Conservation (phyloP, 2,329 filamentous ascomycete species). For the Cryphonectria naterciae region DNA sequence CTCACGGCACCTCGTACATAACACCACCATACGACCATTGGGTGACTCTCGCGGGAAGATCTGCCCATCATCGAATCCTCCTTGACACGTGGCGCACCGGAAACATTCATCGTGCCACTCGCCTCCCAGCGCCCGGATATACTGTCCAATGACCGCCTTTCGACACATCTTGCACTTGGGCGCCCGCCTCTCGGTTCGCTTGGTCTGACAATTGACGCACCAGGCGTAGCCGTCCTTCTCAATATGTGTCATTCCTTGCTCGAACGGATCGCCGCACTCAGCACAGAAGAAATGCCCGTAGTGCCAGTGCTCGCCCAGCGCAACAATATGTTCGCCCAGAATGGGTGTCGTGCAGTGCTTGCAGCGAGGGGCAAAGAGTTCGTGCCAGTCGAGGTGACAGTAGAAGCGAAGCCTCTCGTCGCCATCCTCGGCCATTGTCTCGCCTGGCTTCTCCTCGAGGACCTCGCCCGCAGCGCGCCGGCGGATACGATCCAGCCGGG, state of each 20-base stretch:
- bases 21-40: conserved; percentile 54
- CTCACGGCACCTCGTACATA: conserved; percentile 65
- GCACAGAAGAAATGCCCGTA: conserved; percentile 98
- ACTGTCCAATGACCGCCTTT: conserved; percentile 83
- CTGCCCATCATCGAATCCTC: conserved; percentile 66
- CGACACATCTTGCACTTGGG: conserved; percentile 88
- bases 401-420: conserved; percentile 82
- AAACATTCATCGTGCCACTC: conserved; percentile 97
- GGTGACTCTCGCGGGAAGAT: conserved; percentile 62
- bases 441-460: conserved; percentile 64
- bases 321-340: conserved; percentile 90
- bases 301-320: conserved; percentile 95
- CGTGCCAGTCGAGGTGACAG: conserved; percentile 98
- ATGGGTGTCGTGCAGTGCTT: conserved; percentile 97
- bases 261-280: conserved; percentile 96
- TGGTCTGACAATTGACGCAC: conserved; percentile 92
- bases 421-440: conserved; percentile 71
- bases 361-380: conserved; percentile 88
- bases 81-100: conserved; percentile 68
- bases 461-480: conserved; percentile 62
- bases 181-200: conserved; percentile 83
- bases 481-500: conserved; percentile 74
- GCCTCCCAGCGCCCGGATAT: conserved; percentile 83
- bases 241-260: conserved; percentile 69
- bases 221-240: conserved; percentile 98